Evolutionary conservation across 2,329 filamentous ascomycete species (phyloP).

Genomic region (Fonsecaea erecta): DNA sequence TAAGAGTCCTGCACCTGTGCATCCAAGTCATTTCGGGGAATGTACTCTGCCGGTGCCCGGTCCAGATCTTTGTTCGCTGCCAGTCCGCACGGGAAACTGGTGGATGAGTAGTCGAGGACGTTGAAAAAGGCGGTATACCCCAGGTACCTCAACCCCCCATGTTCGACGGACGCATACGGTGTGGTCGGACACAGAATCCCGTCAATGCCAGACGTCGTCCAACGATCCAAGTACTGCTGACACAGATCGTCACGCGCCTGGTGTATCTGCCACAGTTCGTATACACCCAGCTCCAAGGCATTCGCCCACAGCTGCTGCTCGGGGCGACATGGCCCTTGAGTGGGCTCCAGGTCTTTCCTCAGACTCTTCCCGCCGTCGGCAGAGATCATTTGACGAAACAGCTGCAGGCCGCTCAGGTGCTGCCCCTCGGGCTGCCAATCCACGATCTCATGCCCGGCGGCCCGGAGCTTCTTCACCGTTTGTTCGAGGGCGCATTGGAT

Average conservation of each 20-base stretch:
- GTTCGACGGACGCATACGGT: background rate
- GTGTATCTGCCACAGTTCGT: background rate
- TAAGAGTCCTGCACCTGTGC: background rate
- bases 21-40: background rate
- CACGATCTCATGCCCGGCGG: constrained; percentile 51
- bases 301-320: background rate
- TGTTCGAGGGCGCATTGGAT: constrained; percentile 53
- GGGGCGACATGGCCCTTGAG: background rate
- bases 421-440: constrained; percentile 42
- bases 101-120: constrained; percentile 42
- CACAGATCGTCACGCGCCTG: background rate
- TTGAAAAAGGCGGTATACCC: constrained; percentile 45
- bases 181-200: background rate
- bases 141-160: constrained; percentile 35
- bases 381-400: background rate
- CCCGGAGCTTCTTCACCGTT: constrained; percentile 33
- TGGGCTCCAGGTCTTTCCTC: background rate
- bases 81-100: constrained; percentile 40
- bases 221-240: background rate
- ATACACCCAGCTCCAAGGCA: background rate
- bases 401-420: constrained; percentile 40
- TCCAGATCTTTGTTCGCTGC: background rate
- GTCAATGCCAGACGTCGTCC: background rate
- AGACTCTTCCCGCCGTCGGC: background rate
- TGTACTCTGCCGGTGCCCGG: background rate